Percentiles rank a stretch among this genome's conserved stretches.
Conservation (phyloP, 2,329 filamentous ascomycete species). For the Leptographium radiaticola region DNA sequence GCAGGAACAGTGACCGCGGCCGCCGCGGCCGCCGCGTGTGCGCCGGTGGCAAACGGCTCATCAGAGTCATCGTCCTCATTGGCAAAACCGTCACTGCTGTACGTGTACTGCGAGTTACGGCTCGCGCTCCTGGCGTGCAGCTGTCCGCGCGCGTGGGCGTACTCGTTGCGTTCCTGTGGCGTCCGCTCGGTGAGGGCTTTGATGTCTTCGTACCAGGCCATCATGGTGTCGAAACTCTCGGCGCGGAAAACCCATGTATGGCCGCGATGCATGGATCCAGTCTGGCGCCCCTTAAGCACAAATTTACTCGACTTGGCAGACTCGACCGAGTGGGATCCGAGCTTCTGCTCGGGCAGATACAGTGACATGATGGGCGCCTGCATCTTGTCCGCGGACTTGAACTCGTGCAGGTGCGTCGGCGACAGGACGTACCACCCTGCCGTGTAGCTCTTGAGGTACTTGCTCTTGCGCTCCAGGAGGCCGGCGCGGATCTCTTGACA, state of each 20-base stretch:
- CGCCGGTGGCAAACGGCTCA: slow-evolving; percentile 33
- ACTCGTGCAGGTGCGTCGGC: slow-evolving; percentile 93
- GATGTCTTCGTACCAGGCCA: slow-evolving; percentile 92
- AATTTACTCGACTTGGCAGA: slow-evolving; percentile 91
- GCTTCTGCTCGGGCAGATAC: slow-evolving; percentile 85
- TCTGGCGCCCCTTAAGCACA: slow-evolving; percentile 91
- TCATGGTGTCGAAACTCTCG: slow-evolving; percentile 81
- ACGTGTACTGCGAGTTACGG: slow-evolving; percentile 46
- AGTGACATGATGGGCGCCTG: slow-evolving; percentile 93
- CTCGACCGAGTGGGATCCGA: slow-evolving; percentile 77
- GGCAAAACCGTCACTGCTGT: slow-evolving; percentile 63
- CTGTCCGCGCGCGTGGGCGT: slow-evolving; percentile 60
- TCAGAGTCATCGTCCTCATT: slow-evolving; percentile 58
- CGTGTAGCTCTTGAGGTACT: slow-evolving; percentile 95
- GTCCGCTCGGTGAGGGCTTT: slow-evolving; percentile 79
- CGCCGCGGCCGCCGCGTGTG: not conserved
- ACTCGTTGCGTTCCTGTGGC: slow-evolving; percentile 76
- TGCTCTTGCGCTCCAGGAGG: slow-evolving; percentile 93
- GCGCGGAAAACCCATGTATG: slow-evolving; percentile 62
- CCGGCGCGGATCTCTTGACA: slow-evolving; percentile 77
- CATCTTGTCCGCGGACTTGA: slow-evolving; percentile 92
- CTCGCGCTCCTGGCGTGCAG: slow-evolving; percentile 64
- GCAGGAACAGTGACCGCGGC: not conserved
- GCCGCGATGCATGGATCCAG: slow-evolving; percentile 77
- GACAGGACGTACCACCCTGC: slow-evolving; percentile 95